These are phyloP conservation scores for Dinochytrium kinnereticum DNA, from an alignment of 371 early-diverging fungal genomes.

Conservation along the genomic window DNA sequence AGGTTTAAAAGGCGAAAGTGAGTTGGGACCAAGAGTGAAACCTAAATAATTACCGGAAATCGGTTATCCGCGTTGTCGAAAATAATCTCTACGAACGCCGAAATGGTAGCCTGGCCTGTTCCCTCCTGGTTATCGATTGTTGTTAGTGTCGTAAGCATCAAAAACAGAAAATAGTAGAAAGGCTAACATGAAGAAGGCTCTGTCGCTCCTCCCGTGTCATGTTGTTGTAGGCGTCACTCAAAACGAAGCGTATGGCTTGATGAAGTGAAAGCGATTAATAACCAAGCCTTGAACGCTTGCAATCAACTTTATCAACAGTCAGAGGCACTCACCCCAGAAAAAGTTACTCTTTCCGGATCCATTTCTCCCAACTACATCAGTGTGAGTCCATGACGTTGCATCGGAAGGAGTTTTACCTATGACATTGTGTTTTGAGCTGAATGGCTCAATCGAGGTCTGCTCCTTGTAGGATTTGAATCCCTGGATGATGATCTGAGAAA, in stretches of 20 bases:
- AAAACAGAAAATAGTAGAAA: too few relatives aligned
- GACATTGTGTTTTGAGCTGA: constrained; percentile 92
- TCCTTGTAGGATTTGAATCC: constrained; percentile 99
- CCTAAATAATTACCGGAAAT: constrained; percentile 77
- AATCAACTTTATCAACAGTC: too few relatives aligned
- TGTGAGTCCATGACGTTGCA: not conserved
- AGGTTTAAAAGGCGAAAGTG: constrained; percentile 4
- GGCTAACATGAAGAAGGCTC: constrained; percentile 84
- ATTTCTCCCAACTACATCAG: constrained; percentile 91
- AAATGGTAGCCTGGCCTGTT: constrained; percentile 88
- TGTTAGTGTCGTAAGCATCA: constrained; percentile 5
- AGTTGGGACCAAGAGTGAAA: too few relatives aligned
- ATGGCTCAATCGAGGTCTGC: constrained; percentile 89
- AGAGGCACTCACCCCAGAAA: constrained; percentile 88
- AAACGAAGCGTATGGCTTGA: constrained; percentile 92
- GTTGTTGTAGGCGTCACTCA: constrained; percentile 94
- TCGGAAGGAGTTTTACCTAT: constrained; percentile 71
- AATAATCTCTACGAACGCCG: constrained; percentile 96
- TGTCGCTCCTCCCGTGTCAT: constrained; percentile 94
- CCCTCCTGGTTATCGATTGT: constrained; percentile 75
- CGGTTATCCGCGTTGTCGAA: constrained; percentile 96
- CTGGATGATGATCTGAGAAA: constrained; percentile 84
- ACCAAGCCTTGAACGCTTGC: too few relatives aligned
- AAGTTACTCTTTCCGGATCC: constrained; percentile 99
- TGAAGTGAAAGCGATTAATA: not conserved